Evolutionary conservation across 2,329 filamentous ascomycete genomes (phyloP), one percentile per base, ranked within the genome.

Genomic region (Fusarium annulatum): DNA sequence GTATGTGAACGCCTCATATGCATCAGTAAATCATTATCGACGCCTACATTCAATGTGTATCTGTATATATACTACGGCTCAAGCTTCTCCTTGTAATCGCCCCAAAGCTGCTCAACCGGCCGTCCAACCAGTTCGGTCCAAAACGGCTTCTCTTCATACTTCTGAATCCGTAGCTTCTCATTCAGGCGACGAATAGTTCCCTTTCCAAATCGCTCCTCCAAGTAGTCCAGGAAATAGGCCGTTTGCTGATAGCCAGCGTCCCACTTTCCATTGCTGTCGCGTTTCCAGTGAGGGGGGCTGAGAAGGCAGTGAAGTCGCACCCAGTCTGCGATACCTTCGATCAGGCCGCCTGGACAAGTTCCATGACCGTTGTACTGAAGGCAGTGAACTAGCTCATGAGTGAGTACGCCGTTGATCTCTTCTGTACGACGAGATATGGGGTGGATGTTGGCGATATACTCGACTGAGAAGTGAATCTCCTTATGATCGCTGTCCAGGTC

Each of bases 341-440:
- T 92, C 52, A 98, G 82, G 0, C 96, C 96, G 2, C 92, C 92
- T 0, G 93, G 93, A 48, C 90, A 89, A 9, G 84, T 84, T 4
- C 86, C 87, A 26, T 77, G 84, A 4, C 87, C 92, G 76, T 94
- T 92, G 82, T 94, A 93, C 82, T 98, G 96, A 84, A 93, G 97
- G 83, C 95, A 98, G 84, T 98, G 96, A 19, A 98, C 96, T 70
- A 98, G 91, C 83, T 98, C 96, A 80, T 98, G 96, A 3, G 93
- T 92, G 26, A 98, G 82, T 2, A 98, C 95, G 45, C 96, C 96
- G 23, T 89, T 84, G 67, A 98, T 90, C 84, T 98, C 94, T 43
- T 87, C 77, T 30, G 80, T 72, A 18, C 84, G 82, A 55, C 87
- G 86, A 16, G 82, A 75, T 1, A 81, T 55, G 1, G 86, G 77